Evolutionary conservation across 192 early-diverging fungal genomes (phyloP).

Genomic region (Coemansia sp.): DNA sequence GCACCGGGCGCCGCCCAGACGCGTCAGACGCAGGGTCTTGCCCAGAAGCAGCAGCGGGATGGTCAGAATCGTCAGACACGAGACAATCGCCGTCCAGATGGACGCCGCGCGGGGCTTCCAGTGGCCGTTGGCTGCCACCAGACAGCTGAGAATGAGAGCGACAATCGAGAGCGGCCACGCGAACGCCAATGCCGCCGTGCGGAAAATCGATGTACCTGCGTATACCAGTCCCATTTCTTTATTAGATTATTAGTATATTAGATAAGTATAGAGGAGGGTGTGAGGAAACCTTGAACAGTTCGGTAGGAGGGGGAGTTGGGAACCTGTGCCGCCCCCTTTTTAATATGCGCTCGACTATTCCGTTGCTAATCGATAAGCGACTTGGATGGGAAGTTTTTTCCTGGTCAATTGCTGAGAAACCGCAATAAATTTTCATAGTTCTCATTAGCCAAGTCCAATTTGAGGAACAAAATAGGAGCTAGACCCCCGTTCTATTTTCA

Average conservation of each 20-base stretch:
- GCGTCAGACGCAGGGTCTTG: constrained; percentile 26
- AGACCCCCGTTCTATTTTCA: no score
- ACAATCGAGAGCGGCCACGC: constrained; percentile 42
- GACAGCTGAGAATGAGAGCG: constrained; percentile 33
- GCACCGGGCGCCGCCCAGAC: constrained; percentile 37
- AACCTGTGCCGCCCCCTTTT: no score
- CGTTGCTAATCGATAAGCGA: no score
- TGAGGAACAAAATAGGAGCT: no score
- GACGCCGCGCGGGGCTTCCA: constrained; percentile 51
- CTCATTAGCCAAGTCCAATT: no score
- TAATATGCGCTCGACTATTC: no score
- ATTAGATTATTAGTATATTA: constrained; percentile 7
- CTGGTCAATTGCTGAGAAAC: no score
- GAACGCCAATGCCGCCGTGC: constrained; percentile 26
- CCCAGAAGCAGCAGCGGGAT: constrained; percentile 36
- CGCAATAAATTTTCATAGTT: no score
- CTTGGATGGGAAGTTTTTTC: no score
- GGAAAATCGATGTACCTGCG: constrained; percentile 38
- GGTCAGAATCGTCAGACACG: constrained; percentile 37
- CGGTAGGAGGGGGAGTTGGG: no score
- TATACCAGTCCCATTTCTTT: constrained; percentile 36
- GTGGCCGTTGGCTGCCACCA: constrained; percentile 47
- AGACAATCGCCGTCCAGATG: constrained; percentile 44
- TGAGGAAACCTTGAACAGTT: no score
- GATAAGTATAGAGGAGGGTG: no score